A percentile compares a stretch with the other conserved stretches of the same genome.
Conservation (phyloP, 768 basidiomycete species). For the Agaricus bisporus region DNA sequence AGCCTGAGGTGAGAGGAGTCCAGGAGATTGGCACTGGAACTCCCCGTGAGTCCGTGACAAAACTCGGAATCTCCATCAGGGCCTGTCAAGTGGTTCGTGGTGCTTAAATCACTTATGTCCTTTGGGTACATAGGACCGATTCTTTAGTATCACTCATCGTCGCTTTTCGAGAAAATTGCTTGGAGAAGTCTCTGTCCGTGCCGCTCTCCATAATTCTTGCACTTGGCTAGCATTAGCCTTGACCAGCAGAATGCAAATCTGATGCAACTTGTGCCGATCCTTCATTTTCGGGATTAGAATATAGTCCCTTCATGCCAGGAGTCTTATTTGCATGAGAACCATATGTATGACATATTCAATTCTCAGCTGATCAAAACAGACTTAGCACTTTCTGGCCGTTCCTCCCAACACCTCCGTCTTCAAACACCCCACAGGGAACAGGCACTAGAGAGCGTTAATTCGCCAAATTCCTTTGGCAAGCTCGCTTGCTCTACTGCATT, state of each 20-base stretch:
- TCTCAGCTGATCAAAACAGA: constrained; percentile 5
- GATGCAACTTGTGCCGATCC: neutral
- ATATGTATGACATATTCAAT: too few species aligned
- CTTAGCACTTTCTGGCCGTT: constrained; percentile 1
- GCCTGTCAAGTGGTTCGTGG: too few species aligned
- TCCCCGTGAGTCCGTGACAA: neutral
- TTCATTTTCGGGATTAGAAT: neutral
- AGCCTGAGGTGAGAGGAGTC: neutral
- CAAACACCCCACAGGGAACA: constrained; percentile 9
- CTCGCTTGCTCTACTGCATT: neutral
- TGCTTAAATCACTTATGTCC: too few species aligned
- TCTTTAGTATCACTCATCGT: constrained; percentile 11
- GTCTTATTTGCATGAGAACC: constrained; percentile 6
- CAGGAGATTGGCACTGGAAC: neutral
- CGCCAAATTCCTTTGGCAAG: neutral
- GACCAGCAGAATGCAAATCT: neutral
- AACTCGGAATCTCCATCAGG: too few species aligned
- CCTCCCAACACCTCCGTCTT: constrained; percentile 2
- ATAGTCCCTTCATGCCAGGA: constrained; percentile 6
- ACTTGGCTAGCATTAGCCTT: constrained; percentile 9
- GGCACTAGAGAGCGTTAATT: constrained; percentile 1
- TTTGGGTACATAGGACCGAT: constrained; percentile 2
- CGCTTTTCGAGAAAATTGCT: constrained; percentile 8
- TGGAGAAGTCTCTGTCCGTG: constrained; percentile 8
- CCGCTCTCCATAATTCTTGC: neutral